Base-by-base conservation (phyloP, 148 eudicot species). In the Tetragonia tetragonoides region DNA sequence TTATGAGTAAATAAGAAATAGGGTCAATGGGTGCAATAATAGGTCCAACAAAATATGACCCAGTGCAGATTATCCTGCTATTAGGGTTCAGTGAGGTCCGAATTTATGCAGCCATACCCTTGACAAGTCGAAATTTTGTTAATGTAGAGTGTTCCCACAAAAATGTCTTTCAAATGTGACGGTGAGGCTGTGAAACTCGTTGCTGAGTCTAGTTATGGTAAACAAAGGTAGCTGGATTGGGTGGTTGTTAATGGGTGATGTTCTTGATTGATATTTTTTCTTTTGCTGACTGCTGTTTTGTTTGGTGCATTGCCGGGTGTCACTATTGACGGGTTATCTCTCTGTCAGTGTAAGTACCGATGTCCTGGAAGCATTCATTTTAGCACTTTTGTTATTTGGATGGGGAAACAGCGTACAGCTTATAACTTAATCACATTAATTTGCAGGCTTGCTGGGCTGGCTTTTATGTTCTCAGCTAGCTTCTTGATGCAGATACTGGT, bases 381-480 rank as follows among this genome's bases (percentile, higher is more conserved):
- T 7, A 20, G 2, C 66, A 10, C 18, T 41, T 20, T 40, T 72
- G 47, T 63, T 14, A 4, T 66, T 12, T 6, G 60, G 69, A 73
- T 60, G 68, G 7, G n/a, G 4, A 59, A 20, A 54, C 14, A 20
- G 47, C 14, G 57, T 38, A 80, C 18, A 72, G 7, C 12, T 24
- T 83, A 67, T 85, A 20, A 71, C 73, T 56, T 68, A 42, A 81
- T 41, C 42, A 60, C 79, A 34, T 40, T 56, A 57, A 77, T 72
- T 41, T 82, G 83, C 94, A 93, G 98, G 81, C 94, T 93, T 81
- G 96, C 91, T 46, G 98, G 94, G 42, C 92, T 93, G 66, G 98
- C 97, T n/a, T 91, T 90, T 84, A 93, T 92, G 89, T 93, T 90
- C 73, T 93, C 98, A 18, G 71, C 92, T 59, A 93, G 98, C 88